phyloP scores from a whole-genome alignment of 1,284 basidiomycete genomes.

The Kwoniella shivajii region DNA sequence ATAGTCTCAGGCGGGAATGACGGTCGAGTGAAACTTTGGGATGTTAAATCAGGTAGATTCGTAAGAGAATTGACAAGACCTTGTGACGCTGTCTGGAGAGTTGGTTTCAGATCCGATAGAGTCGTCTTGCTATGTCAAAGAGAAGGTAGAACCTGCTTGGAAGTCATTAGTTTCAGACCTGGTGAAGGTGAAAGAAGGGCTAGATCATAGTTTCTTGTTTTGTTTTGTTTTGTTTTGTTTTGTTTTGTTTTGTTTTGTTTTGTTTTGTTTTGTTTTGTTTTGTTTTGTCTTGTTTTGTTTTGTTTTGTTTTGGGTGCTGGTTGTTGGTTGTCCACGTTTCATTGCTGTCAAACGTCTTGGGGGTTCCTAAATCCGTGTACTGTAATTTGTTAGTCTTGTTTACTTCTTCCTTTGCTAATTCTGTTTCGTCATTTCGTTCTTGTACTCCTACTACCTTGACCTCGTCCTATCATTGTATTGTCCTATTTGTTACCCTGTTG shows the following conservation, averaged over 20 bases:
- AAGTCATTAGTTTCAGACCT: conserved; percentile 61
- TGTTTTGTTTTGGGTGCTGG: too few relatives aligned
- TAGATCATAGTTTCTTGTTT: too few relatives aligned
- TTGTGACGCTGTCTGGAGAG: conserved; percentile 86
- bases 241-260: too few relatives aligned
- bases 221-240: too few relatives aligned
- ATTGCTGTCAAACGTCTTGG: too few relatives aligned
- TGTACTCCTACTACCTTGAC: background rate
- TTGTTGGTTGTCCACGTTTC: too few relatives aligned
- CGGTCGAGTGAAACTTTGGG: conserved; percentile 85
- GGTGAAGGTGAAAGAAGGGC: conserved; percentile 31
- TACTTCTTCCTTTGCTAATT: too few relatives aligned
- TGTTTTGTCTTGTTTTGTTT: too few relatives aligned
- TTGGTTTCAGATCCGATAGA: conserved; percentile 73
- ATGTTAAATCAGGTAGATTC: conserved; percentile 67
- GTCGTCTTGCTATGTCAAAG: conserved; percentile 82
- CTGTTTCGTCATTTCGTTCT: background rate
- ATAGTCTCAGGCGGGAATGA: conserved; percentile 74
- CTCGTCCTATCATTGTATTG: background rate
- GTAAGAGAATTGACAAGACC: conserved; percentile 74
- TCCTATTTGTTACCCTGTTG: background rate
- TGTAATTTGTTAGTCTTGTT: too few relatives aligned
- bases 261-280: too few relatives aligned
- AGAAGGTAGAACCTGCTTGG: conserved; percentile 82
- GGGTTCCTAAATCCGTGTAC: too few relatives aligned